phyloP scores from a whole-genome alignment of 2,329 filamentous ascomycete species.

The Aspergillus fumigatiaffinis region DNA sequence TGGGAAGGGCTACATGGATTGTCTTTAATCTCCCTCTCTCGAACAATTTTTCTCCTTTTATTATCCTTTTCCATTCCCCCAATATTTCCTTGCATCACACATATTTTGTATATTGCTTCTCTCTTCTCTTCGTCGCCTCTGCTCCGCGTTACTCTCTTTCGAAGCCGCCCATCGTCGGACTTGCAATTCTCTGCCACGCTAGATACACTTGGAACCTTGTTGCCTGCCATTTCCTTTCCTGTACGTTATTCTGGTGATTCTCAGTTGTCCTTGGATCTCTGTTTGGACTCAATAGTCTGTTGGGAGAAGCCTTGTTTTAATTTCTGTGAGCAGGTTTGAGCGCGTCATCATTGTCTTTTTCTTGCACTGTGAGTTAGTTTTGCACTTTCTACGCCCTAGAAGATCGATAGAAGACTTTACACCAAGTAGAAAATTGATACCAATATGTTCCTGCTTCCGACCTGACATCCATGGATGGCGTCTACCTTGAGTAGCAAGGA shows the following conservation, averaged over 20 bases:
- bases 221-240: constrained; percentile 1
- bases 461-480: neutral
- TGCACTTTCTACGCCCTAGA: constrained; percentile 6
- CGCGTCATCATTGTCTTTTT: neutral
- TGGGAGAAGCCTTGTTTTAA: neutral
- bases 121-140: neutral
- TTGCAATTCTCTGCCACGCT: neutral
- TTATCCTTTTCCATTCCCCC: neutral
- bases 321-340: neutral
- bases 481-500: neutral
- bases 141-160: neutral
- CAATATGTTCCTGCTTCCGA: constrained; percentile 7
- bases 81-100: neutral
- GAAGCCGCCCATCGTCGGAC: neutral
- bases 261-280: neutral
- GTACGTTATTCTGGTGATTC: neutral
- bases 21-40: neutral
- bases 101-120: neutral
- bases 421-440: constrained; percentile 22
- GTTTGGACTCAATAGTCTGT: neutral
- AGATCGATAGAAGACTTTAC: constrained; percentile 20
- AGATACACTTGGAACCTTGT: neutral
- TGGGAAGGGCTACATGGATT: neutral
- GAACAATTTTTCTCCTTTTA: constrained; percentile 1
- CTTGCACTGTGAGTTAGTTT: neutral